phyloP scores from a whole-genome alignment of 1,284 basidiomycete genomes.

The Xerocomus minutiporus region DNA sequence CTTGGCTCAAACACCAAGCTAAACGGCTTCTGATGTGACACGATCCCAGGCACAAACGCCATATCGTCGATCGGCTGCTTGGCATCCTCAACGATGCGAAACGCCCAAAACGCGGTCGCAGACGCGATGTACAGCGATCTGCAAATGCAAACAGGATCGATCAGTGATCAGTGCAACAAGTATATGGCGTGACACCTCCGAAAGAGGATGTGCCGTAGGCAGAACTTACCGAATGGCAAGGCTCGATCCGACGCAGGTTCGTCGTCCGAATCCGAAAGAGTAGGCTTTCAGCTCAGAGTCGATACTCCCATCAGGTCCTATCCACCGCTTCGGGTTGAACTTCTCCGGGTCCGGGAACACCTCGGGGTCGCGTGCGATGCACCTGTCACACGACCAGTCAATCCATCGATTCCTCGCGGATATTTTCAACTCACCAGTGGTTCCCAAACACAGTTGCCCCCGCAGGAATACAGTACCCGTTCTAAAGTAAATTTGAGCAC shows the following conservation, averaged over 20 bases:
- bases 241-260: slow-evolving; percentile 57
- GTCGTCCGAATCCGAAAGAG: slow-evolving; percentile 59
- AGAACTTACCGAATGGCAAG: slow-evolving; percentile 39
- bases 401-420: too few species aligned
- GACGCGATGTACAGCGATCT: slow-evolving; percentile 59
- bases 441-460: slow-evolving; percentile 56
- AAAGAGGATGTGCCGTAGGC: neutral
- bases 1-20: slow-evolving; percentile 47
- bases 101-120: slow-evolving; percentile 58
- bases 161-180: neutral
- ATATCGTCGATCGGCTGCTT: slow-evolving; percentile 50
- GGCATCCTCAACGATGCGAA: slow-evolving; percentile 46
- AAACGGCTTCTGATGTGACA: slow-evolving; percentile 55
- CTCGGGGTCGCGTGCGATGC: slow-evolving; percentile 51
- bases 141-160: neutral
- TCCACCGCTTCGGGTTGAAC: slow-evolving; percentile 58
- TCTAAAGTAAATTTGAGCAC: slow-evolving; percentile 18
- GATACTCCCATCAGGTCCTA: slow-evolving; percentile 46
- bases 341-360: slow-evolving; percentile 56
- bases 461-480: slow-evolving; percentile 53
- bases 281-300: slow-evolving; percentile 48
- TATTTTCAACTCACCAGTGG: slow-evolving; percentile 42
- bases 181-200: too few species aligned
- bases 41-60: slow-evolving; percentile 54
- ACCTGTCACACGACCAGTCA: slow-evolving; percentile 27